Evolutionary conservation across 306 rosid species (phyloP).

Genomic region (Cucumis hystrix): DNA sequence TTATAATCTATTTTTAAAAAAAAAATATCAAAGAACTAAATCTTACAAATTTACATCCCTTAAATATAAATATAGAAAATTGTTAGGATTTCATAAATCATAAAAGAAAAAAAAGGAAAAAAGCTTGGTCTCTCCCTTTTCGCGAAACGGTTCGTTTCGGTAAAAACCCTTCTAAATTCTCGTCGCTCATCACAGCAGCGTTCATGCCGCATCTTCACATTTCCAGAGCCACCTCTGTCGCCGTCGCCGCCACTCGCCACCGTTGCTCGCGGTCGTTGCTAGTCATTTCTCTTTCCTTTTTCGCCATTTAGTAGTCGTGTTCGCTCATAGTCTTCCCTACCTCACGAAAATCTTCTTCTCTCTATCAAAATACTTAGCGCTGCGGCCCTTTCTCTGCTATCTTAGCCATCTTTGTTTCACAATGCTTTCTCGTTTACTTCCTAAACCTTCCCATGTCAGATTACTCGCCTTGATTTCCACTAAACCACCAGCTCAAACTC

Average conservation of each 20-base stretch:
- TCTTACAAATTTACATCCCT: too few species aligned
- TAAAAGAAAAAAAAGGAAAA: too few species aligned
- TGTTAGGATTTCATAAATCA: too few species aligned
- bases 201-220: neutral
- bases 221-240: neutral
- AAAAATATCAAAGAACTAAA: too few species aligned
- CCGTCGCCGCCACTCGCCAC: neutral
- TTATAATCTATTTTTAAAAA: too few species aligned
- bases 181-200: neutral
- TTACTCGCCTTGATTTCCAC: slow-evolving; percentile 27
- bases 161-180: neutral
- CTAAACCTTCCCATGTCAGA: slow-evolving; percentile 53
- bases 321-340: neutral
- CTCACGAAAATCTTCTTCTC: neutral
- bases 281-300: neutral
- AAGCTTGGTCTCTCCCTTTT: neutral
- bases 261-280: neutral
- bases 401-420: slow-evolving; percentile 5
- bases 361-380: neutral
- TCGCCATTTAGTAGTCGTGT: neutral
- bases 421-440: slow-evolving; percentile 82
- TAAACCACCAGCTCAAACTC: slow-evolving; percentile 13
- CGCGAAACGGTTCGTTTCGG: neutral
- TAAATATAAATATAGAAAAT: too few species aligned
- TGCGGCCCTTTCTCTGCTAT: neutral